A percentile compares a stretch with the other conserved stretches of the same genome.
Evolutionary conservation across 2,329 filamentous ascomycete species (phyloP).

Genomic region (Penicillium glabrum): DNA sequence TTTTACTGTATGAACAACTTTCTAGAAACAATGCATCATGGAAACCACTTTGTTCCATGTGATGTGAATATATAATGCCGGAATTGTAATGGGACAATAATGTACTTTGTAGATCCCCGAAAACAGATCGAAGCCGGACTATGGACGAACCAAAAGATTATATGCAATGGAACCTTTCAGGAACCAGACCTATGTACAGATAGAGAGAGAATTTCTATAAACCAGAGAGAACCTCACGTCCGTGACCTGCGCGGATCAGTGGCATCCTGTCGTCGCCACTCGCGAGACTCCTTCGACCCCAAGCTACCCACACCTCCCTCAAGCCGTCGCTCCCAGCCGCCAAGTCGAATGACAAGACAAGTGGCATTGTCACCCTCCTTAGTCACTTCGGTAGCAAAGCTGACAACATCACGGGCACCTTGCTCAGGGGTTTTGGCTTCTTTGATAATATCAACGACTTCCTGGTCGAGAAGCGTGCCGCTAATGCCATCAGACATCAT

Average conservation of each 20-base stretch:
- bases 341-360: constrained; percentile 61
- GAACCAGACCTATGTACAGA: constrained; percentile 22
- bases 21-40: background rate
- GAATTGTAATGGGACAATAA: background rate
- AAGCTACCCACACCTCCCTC: constrained; percentile 88
- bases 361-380: constrained; percentile 64
- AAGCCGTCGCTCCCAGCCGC: constrained; percentile 61
- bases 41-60: background rate
- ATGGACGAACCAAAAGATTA: background rate
- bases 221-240: constrained; percentile 29
- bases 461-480: constrained; percentile 83
- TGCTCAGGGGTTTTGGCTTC: constrained; percentile 90
- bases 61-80: no score
- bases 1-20: no score
- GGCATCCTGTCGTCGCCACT: constrained; percentile 78
- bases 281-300: constrained; percentile 87
- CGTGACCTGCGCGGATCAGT: constrained; percentile 74
- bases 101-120: background rate
- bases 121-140: background rate
- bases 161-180: background rate
- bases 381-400: constrained; percentile 84
- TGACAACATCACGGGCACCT: constrained; percentile 74
- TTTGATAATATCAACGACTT: constrained; percentile 94
- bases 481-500: constrained; percentile 87
- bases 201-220: constrained; percentile 3